phyloP scores from a whole-genome alignment of 805 yeast species.

The Saturnispora ahearnii region DNA sequence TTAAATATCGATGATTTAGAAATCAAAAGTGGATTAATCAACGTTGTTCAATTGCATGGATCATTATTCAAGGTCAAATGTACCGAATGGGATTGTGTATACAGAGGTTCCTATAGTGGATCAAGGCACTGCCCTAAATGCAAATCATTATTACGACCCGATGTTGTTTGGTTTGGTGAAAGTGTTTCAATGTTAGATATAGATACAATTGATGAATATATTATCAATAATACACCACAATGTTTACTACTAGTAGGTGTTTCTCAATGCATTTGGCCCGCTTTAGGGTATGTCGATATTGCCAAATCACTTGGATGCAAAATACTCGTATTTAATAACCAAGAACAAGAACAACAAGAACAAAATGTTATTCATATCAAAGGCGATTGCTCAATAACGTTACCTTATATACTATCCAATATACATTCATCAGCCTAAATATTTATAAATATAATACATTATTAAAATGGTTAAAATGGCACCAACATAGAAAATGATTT shows the following conservation, averaged over 20 bases:
- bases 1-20: constrained; percentile 68
- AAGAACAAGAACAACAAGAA: not conserved
- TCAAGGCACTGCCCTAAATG: constrained; percentile 61
- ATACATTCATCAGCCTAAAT: not conserved
- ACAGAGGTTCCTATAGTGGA: constrained; percentile 46
- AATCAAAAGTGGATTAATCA: constrained; percentile 37
- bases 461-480: constrained; percentile 36
- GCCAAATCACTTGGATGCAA: not conserved
- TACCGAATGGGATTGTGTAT: constrained; percentile 67
- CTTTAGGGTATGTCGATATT: constrained; percentile 22
- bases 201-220: constrained; percentile 62
- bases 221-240: constrained; percentile 18
- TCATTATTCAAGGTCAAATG: constrained; percentile 64
- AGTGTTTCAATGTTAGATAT: constrained; percentile 57
- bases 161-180: constrained; percentile 96
- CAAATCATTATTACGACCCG: constrained; percentile 65
- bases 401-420: not conserved
- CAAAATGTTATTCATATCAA: not conserved
- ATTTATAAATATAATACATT: not conserved
- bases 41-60: constrained; percentile 43
- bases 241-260: constrained; percentile 48
- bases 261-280: constrained; percentile 83
- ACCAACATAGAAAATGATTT: constrained; percentile 76
- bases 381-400: not conserved
- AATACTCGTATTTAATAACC: not conserved